Conservation (phyloP, 805 yeast species). For the Yueomyces sp. region DNA sequence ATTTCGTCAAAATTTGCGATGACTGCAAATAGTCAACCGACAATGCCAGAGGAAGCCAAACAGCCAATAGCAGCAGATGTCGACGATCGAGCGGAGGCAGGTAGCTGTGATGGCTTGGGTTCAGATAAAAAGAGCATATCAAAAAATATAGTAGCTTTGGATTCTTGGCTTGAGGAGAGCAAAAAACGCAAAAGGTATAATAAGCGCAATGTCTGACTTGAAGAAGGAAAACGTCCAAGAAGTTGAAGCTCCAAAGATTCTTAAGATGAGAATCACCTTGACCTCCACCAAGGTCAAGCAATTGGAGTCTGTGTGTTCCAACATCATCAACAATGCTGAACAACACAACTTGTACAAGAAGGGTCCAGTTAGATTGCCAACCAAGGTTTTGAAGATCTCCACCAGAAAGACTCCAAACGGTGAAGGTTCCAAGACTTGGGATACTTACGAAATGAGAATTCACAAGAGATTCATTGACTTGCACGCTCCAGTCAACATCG, state of each 20-base stretch:
- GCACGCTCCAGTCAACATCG: conserved; percentile 88
- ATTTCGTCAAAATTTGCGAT: too few relatives aligned
- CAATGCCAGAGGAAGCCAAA: too few relatives aligned
- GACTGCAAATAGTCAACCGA: too few relatives aligned
- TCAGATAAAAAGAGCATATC: too few relatives aligned
- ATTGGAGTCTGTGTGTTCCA: conserved; percentile 89
- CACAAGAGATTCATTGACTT: conserved; percentile 99
- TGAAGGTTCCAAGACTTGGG: conserved; percentile 99
- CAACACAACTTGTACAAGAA: conserved; percentile 75
- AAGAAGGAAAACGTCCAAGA: conserved; percentile 78
- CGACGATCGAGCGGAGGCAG: neutral
- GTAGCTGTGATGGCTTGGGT: neutral
- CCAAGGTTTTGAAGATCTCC: conserved; percentile 93
- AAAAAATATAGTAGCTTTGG: too few relatives aligned
- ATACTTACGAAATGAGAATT: conserved; percentile 98
- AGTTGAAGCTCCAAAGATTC: conserved; percentile 70
- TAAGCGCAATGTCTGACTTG: conserved; percentile 56
- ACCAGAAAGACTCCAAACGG: conserved; percentile 99
- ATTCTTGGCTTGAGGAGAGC: neutral
- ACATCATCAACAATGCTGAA: conserved; percentile 80
- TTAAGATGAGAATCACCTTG: conserved; percentile 98
- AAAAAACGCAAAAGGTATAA: conserved; percentile 28
- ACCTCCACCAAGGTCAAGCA: conserved; percentile 98
- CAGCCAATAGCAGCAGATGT: too few relatives aligned
- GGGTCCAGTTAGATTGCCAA: conserved; percentile 99